A percentile compares a stretch with the other conserved stretches of the same genome.
Evolutionary conservation across 2,329 filamentous ascomycete species (phyloP).

Genomic region (Colletotrichum sp.): DNA sequence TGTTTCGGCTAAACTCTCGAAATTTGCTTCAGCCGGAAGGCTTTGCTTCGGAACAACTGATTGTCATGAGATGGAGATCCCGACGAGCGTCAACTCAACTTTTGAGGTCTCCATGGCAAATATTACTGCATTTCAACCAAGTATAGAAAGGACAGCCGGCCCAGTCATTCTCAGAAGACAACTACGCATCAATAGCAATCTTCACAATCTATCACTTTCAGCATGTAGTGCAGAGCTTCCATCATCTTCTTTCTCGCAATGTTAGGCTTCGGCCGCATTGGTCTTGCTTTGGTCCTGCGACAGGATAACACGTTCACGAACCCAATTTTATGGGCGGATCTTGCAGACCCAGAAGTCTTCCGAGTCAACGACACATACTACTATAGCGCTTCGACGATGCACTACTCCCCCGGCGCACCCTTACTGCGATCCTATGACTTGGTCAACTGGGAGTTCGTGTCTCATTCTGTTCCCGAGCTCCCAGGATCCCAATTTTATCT

Average conservation of each 20-base stretch:
- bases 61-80: neutral
- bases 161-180: neutral
- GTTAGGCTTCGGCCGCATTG: neutral
- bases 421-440: slow-evolving; percentile 57
- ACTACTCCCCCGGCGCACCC: slow-evolving; percentile 57
- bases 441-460: slow-evolving; percentile 47
- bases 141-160: neutral
- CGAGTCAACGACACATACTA: slow-evolving; percentile 50
- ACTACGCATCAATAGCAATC: neutral
- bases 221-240: neutral
- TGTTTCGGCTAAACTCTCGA: neutral
- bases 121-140: accelerated
- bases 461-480: slow-evolving; percentile 43
- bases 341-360: slow-evolving; percentile 55
- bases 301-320: slow-evolving; percentile 40
- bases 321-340: slow-evolving; percentile 54
- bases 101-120: neutral
- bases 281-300: neutral
- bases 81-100: accelerated
- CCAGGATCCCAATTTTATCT: slow-evolving; percentile 47
- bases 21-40: neutral
- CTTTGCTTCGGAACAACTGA: neutral
- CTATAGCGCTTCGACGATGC: slow-evolving; percentile 57
- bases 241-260: neutral
- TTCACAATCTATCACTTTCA: neutral